Conservation (phyloP, 2,329 filamentous ascomycete species). For the Leptographium procerum region DNA sequence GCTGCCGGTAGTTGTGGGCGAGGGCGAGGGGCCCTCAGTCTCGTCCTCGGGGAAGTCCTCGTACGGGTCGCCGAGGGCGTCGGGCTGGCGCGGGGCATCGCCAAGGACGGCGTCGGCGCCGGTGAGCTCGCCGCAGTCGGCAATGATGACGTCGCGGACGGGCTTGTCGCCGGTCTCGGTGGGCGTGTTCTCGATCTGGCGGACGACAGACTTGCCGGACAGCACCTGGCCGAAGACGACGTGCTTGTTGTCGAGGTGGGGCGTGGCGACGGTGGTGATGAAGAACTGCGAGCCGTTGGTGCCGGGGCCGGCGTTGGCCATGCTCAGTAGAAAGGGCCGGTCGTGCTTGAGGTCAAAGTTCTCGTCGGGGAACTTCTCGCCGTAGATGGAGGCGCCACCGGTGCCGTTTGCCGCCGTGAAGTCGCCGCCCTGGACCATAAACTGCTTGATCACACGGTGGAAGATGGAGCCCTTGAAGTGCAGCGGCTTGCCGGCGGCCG, state of each 20-base stretch:
- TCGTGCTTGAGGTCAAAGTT: conserved; percentile 90
- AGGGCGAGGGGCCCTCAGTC: conserved; percentile 37
- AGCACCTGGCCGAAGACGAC: conserved; percentile 95
- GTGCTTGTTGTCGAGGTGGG: conserved; percentile 86
- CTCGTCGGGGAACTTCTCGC: conserved; percentile 94
- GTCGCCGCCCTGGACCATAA: conserved; percentile 98
- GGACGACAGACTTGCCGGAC: conserved; percentile 80
- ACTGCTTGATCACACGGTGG: conserved; percentile 95
- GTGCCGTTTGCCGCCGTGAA: conserved; percentile 93
- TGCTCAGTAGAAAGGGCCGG: conserved; percentile 84
- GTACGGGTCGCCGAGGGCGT: conserved; percentile 78
- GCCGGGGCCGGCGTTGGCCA: conserved; percentile 92
- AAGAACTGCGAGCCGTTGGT: conserved; percentile 99
- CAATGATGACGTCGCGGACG: conserved; percentile 57
- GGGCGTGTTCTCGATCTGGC: conserved; percentile 75
- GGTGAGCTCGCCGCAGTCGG: conserved; percentile 75
- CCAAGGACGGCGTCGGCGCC: conserved; percentile 57
- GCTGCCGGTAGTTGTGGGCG: conserved; percentile 31
- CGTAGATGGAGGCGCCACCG: conserved; percentile 94
- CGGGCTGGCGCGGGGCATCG: conserved; percentile 53
- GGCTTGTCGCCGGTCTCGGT: conserved; percentile 73
- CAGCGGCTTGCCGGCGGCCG: conserved; percentile 71
- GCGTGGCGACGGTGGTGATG: conserved; percentile 88
- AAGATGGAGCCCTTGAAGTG: conserved; percentile 90
- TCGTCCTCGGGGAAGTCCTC: conserved; percentile 94